Evolutionary conservation across 2,329 filamentous ascomycete genomes (phyloP).

Genomic region (Acephala macrosclerotiorum): DNA sequence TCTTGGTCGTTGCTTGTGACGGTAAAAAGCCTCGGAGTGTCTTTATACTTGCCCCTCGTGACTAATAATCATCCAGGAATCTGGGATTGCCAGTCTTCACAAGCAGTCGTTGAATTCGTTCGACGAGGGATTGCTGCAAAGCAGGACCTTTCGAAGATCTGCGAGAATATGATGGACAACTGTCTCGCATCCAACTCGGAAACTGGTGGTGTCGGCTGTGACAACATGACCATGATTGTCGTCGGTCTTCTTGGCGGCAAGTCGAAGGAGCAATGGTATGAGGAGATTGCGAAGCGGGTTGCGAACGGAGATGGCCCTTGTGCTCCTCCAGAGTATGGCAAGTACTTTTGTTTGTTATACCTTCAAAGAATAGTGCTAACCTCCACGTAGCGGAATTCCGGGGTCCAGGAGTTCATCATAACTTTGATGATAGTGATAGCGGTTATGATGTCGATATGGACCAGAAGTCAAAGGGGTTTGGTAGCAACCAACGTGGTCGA

Average conservation of each 20-base stretch:
- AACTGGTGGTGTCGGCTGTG: constrained; percentile 95
- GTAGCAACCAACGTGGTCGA: constrained; percentile 76
- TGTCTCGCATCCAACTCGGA: constrained; percentile 97
- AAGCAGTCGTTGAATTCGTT: constrained; percentile 96
- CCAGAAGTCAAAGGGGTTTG: constrained; percentile 67
- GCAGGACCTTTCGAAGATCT: constrained; percentile 93
- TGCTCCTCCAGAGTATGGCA: constrained; percentile 99
- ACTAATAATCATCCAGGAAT: constrained; percentile 70
- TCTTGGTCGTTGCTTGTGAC: constrained; percentile 90
- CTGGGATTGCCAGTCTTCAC: constrained; percentile 99
- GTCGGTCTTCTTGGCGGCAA: constrained; percentile 89
- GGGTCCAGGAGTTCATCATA: constrained; percentile 81
- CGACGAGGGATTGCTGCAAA: constrained; percentile 95
- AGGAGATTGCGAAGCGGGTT: constrained; percentile 91
- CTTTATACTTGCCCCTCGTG: constrained; percentile 6
- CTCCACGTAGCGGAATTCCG: constrained; percentile 77
- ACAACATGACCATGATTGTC: constrained; percentile 99
- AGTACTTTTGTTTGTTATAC: constrained; percentile 37
- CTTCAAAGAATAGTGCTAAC: constrained; percentile 35
- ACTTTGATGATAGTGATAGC: constrained; percentile 81
- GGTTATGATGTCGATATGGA: constrained; percentile 80
- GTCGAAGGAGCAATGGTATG: constrained; percentile 98
- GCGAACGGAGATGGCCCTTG: constrained; percentile 97
- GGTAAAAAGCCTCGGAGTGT: constrained; percentile 64
- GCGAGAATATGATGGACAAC: constrained; percentile 99